Evolutionary conservation across 148 eudicot genomes (phyloP).

Genomic region (Rhododendron mucronatum): DNA sequence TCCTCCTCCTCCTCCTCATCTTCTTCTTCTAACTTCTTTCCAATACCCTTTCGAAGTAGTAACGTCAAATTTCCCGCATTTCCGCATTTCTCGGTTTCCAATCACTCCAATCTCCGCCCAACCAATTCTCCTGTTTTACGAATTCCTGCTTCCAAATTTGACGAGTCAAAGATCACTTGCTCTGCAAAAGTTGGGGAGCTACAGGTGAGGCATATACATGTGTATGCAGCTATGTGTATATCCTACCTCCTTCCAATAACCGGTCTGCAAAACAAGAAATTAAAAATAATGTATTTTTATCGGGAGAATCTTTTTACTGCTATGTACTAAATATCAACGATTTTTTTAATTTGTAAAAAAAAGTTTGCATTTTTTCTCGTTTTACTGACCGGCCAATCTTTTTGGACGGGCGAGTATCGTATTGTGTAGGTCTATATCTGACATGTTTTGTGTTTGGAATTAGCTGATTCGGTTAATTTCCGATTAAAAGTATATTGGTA

Average conservation of each 20-base stretch:
- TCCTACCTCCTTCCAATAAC: neutral
- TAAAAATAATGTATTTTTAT: too few species aligned
- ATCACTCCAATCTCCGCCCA: neutral
- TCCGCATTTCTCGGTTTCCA: neutral
- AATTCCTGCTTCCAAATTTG: neutral
- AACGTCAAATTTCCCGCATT: neutral
- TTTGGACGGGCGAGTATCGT: neutral
- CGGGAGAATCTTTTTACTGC: neutral
- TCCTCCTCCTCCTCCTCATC: neutral
- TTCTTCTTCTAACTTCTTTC: neutral
- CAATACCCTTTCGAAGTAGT: neutral
- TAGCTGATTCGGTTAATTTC: neutral
- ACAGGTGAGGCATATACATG: neutral
- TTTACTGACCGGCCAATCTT: too few species aligned
- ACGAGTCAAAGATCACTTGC: constrained; percentile 19
- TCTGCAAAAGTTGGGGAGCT: constrained; percentile 20
- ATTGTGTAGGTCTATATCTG: neutral
- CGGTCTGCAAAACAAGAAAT: too few species aligned
- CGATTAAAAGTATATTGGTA: neutral
- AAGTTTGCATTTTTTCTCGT: too few species aligned
- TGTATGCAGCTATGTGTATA: neutral
- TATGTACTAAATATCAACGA: neutral
- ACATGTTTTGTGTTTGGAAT: neutral
- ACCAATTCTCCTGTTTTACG: neutral
- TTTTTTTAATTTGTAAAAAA: too few species aligned